A percentile compares a stretch with the other conserved stretches of the same genome.
phyloP scores from a whole-genome alignment of 305 asterid genomes.

The Fraxinus velutina region DNA sequence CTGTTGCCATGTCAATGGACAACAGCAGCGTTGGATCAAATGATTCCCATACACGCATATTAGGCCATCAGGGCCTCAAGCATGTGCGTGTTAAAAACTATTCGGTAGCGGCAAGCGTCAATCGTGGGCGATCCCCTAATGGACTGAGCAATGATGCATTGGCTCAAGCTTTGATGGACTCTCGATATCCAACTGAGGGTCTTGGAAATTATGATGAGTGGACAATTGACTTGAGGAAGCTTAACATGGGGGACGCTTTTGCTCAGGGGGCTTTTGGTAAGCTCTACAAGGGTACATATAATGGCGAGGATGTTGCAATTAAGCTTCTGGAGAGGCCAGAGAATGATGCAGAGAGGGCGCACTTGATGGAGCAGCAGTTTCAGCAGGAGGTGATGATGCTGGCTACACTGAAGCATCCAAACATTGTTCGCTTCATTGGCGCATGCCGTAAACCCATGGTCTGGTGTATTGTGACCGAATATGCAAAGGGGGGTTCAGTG shows the following conservation, averaged over 20 bases:
- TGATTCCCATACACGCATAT: slow-evolving; percentile 81
- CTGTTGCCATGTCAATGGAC: slow-evolving; percentile 94
- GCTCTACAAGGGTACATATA: slow-evolving; percentile 82
- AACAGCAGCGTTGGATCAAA: slow-evolving; percentile 93
- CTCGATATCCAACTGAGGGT: slow-evolving; percentile 76
- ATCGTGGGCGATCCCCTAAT: slow-evolving; percentile 59
- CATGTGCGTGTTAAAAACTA: slow-evolving; percentile 57
- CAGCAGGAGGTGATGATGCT: slow-evolving; percentile 98
- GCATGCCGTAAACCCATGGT: slow-evolving; percentile 98
- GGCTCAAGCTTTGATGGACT: slow-evolving; percentile 87
- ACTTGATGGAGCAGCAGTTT: slow-evolving; percentile 91
- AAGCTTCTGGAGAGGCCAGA: slow-evolving; percentile 94
- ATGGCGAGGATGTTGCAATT: slow-evolving; percentile 91
- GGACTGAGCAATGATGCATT: slow-evolving; percentile 86
- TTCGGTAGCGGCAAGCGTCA: slow-evolving; percentile 76
- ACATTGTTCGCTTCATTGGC: slow-evolving; percentile 90
- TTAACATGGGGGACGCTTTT: slow-evolving; percentile 92
- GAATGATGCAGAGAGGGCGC: slow-evolving; percentile 73
- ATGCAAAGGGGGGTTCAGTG: slow-evolving; percentile 97
- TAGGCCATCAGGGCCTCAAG: slow-evolving; percentile 88
- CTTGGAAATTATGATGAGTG: slow-evolving; percentile 92
- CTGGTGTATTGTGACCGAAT: slow-evolving; percentile 95
- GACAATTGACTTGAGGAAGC: slow-evolving; percentile 91
- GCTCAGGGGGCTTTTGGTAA: slow-evolving; percentile 99
- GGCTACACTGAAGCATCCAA: slow-evolving; percentile 80